These are phyloP conservation scores for Claviceps sp. DNA, from an alignment of 2,329 filamentous ascomycete species.

Conservation along the genomic window DNA sequence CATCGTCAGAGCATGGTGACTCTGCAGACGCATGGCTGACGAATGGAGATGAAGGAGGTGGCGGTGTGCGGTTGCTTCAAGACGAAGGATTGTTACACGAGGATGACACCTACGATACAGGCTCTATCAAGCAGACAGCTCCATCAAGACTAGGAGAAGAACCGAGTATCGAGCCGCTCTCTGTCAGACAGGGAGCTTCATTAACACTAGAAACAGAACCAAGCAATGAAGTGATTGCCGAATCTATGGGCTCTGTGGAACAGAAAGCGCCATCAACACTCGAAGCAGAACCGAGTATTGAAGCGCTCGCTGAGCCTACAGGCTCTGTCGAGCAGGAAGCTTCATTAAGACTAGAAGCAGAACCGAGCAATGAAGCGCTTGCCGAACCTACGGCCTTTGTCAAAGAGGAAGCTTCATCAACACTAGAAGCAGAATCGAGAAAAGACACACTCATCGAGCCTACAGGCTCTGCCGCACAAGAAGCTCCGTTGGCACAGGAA, in stretches of 20 bases:
- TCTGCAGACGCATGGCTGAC: constrained; percentile 1
- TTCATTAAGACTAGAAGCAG: neutral
- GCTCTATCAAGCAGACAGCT: neutral
- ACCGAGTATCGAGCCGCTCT: neutral
- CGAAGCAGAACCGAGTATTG: neutral
- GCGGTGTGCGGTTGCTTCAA: constrained; percentile 13
- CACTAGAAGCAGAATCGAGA: neutral
- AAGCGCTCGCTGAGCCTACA: neutral
- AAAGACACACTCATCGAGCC: neutral
- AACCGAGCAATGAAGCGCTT: neutral
- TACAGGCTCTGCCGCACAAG: neutral
- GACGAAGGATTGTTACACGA: constrained; percentile 6
- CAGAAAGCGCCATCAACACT: neutral
- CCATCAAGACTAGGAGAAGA: too few species aligned
- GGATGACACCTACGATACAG: neutral
- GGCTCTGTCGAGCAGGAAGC: neutral
- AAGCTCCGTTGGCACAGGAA: neutral
- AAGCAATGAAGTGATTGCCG: neutral
- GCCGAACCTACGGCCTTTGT: neutral
- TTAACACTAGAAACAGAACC: neutral
- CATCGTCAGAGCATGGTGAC: neutral
- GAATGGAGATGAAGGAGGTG: constrained; percentile 9
- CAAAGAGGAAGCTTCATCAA: neutral
- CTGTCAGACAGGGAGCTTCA: neutral
- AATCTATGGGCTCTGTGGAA: neutral